These are phyloP conservation scores for Phytophthora lateralis DNA, from an alignment of 352 stramenopile genomes.

Conservation along the genomic window DNA sequence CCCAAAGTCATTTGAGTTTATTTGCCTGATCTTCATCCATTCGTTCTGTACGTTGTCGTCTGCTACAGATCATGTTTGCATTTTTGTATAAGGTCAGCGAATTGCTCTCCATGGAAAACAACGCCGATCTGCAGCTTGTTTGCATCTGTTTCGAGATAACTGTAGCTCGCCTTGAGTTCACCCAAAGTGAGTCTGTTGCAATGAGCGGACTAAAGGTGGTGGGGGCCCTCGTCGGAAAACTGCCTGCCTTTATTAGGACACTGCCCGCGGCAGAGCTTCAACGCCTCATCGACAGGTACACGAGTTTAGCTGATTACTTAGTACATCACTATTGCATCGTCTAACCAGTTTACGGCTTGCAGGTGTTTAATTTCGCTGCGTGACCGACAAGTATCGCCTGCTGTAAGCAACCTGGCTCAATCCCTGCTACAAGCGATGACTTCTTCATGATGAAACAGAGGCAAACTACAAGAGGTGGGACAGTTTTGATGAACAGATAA, in stretches of 20 bases:
- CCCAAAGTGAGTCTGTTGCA: conserved; percentile 37
- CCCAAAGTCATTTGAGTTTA: not conserved
- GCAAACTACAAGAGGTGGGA: not conserved
- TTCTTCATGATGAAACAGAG: conserved; percentile 12
- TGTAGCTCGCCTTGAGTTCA: conserved; percentile 25
- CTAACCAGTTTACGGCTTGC: conserved; percentile 3
- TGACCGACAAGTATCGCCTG: conserved; percentile 29
- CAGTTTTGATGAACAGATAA: conserved; percentile 13
- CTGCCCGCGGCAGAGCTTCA: conserved; percentile 30
- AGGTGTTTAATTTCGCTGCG: conserved; percentile 48
- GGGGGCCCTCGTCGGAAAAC: conserved; percentile 56
- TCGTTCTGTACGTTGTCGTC: not conserved
- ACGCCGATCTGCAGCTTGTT: conserved; percentile 26
- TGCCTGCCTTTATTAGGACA: conserved; percentile 42
- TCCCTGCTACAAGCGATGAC: conserved; percentile 57
- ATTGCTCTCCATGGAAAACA: conserved; percentile 28
- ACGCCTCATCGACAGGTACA: conserved; percentile 44
- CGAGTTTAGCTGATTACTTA: not conserved
- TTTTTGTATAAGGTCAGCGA: conserved; percentile 50
- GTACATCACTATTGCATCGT: not conserved
- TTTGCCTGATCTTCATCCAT: not conserved
- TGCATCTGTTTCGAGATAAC: conserved; percentile 31
- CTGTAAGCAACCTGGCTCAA: conserved; percentile 49
- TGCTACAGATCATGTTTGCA: conserved; percentile 48
- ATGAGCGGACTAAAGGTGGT: conserved; percentile 68